Evolutionary conservation across 176 grass and related monocot genomes (phyloP), one percentile per base, ranked within the genome.

Genomic region (Eleusine indica): DNA sequence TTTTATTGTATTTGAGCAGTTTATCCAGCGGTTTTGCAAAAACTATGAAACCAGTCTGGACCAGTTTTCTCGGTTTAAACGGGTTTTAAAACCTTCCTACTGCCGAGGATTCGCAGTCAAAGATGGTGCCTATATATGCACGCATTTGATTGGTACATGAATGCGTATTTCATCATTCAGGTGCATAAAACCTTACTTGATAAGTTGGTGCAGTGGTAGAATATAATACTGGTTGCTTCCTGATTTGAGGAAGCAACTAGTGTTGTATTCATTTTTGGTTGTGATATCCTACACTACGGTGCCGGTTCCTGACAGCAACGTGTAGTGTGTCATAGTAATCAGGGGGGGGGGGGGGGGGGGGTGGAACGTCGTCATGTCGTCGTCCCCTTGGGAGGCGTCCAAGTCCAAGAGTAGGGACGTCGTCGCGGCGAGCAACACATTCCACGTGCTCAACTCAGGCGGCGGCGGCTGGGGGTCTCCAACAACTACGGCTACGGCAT

Each of bases 391-490:
- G 32, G 32, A 35, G 32, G 32, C 82, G 12, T 12, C 43, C 17
- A 17, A 43, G 25, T 25, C 25, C 2, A 19, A 77, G 43, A 3
- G 25, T 25, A 25, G 43, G 3, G 77, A 81, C 6, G 70, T 53
- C 38, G 28, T 13, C 30, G 19, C 73, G 14, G 37, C 75, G 17
- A 66, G 32, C 32, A 71, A 53, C 77, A 49, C 83, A 9, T 85
- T 89, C 46, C 78, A 85, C 83, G 82, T 85, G 37, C 56, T 89
- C 16, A 81, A 89, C 71, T 89, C 87, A 1, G n/a, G 52, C 82
- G 35, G 63, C 64, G 71, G 75, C 39, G 42, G 68, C 19, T 68
- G 47, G 16, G 72, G 32, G 32, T 35, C 32, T 35, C 32, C 32
- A 35, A 35, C 32, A 35, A 35, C 32, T 35, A 35, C 32, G 32